Percentiles rank a stretch among this genome's conserved stretches.
Conservation (phyloP, 1,284 basidiomycete genomes). For the Moniliophthora roreri region DNA sequence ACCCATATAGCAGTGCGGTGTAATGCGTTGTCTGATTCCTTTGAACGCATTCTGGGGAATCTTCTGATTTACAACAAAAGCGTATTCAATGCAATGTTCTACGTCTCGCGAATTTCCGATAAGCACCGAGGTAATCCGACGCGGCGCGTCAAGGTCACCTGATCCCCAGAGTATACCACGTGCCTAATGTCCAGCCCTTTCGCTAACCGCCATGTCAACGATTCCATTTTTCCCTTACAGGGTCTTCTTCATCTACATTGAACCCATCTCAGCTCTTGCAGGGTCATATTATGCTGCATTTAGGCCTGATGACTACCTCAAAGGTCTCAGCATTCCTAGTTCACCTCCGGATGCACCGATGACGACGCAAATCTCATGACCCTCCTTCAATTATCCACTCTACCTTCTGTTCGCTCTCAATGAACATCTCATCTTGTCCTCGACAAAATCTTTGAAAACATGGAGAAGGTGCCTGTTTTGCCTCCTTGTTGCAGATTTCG, state of each 20-base stretch:
- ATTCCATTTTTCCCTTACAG: constrained; percentile 31
- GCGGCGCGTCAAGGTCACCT: no score
- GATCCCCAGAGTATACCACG: no score
- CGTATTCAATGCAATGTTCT: no score
- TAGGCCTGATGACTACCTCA: constrained; percentile 38
- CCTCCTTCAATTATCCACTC: constrained; percentile 48
- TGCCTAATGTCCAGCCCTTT: no score
- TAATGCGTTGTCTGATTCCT: no score
- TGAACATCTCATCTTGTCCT: constrained; percentile 49
- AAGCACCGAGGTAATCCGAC: no score
- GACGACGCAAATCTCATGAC: constrained; percentile 32
- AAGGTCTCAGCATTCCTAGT: constrained; percentile 29
- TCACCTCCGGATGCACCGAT: constrained; percentile 9
- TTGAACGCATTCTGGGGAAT: no score
- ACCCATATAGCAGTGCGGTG: no score
- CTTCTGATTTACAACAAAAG: no score
- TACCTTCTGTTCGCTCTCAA: constrained; percentile 55
- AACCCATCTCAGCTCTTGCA: constrained; percentile 49
- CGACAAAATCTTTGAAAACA: constrained; percentile 37
- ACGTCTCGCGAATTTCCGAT: no score
- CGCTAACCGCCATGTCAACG: constrained; percentile 3
- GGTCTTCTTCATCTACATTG: constrained; percentile 52
- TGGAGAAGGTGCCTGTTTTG: constrained; percentile 45
- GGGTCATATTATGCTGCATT: constrained; percentile 49
- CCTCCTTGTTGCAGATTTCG: constrained; percentile 49